Conservation (phyloP, 139 green algal species). For the Microglena sp. region DNA sequence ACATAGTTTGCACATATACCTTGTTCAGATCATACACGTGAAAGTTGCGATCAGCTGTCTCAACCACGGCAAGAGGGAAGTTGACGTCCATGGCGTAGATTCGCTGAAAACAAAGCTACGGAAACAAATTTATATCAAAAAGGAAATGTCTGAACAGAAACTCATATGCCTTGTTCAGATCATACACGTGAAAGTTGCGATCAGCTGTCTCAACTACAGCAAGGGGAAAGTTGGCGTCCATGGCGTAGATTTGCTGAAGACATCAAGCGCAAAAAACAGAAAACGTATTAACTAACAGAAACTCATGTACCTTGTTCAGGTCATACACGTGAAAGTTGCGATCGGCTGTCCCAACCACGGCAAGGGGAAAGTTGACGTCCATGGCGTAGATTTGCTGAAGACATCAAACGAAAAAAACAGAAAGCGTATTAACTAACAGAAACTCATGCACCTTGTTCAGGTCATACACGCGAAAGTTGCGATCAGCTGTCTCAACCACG, state of each 20-base stretch:
- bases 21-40: conserved; percentile 14
- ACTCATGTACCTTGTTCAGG: no score
- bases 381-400: conserved; percentile 85
- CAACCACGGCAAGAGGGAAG: conserved; percentile 65
- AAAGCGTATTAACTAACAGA: no score
- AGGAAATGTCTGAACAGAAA: no score
- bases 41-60: conserved; percentile 67
- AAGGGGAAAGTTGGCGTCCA: conserved; percentile 71
- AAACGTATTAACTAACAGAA: no score
- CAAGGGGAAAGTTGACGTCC: conserved; percentile 63
- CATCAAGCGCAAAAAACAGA: no score
- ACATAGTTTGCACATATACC: no score
- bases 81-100: conserved; percentile 81
- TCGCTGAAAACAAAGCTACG: no score
- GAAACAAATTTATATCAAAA: no score
- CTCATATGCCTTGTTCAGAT: no score
- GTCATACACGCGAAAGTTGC: conserved; percentile 41
- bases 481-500: conserved; percentile 68
- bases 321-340: conserved; percentile 42
- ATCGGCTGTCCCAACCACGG: conserved; percentile 72
- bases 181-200: conserved; percentile 42
- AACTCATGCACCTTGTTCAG: no score
- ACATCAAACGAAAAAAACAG: no score
- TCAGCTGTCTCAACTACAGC: conserved; percentile 72
- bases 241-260: conserved; percentile 79